Evolutionary conservation across 495 filamentous ascomycete genomes (phyloP).

Genomic region (Astrocystis sublimbata): DNA sequence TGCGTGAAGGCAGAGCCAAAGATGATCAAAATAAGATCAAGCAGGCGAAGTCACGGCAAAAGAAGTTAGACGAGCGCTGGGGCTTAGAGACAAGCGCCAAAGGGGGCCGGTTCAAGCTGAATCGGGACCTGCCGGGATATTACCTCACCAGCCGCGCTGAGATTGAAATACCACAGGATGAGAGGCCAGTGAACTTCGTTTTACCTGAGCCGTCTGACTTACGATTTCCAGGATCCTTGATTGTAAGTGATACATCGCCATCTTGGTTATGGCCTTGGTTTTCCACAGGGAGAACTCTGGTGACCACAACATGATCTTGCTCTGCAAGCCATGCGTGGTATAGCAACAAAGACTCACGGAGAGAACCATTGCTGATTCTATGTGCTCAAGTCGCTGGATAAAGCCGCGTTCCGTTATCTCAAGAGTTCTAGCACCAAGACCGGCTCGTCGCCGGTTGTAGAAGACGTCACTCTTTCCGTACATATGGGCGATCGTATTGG

Average conservation of each 20-base stretch:
- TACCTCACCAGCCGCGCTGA: constrained; percentile 57
- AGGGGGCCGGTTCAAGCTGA: constrained; percentile 76
- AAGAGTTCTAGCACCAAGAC: constrained; percentile 26
- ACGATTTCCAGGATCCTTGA: constrained; percentile 69
- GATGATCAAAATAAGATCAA: constrained; percentile 79
- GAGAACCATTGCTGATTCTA: background rate
- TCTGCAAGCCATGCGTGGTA: background rate
- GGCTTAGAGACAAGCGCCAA: constrained; percentile 70
- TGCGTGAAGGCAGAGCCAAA: constrained; percentile 66
- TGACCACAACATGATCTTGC: background rate
- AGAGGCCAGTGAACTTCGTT: constrained; percentile 56
- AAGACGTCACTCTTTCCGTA: constrained; percentile 63
- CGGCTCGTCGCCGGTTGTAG: constrained; percentile 39
- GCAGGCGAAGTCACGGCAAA: constrained; percentile 75
- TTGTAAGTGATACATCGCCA: constrained; percentile 31
- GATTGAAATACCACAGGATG: constrained; percentile 70
- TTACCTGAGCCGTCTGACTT: constrained; percentile 65
- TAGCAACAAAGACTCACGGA: background rate
- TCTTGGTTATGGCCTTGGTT: background rate
- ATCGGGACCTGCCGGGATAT: constrained; percentile 66
- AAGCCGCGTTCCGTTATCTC: constrained; percentile 60
- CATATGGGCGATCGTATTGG: constrained; percentile 70
- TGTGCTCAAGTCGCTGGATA: constrained; percentile 55
- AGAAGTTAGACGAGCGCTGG: constrained; percentile 77
- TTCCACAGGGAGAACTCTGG: background rate